phyloP scores from a whole-genome alignment of 2,329 filamentous ascomycete genomes.

The Aspergillus quadrilineatus region DNA sequence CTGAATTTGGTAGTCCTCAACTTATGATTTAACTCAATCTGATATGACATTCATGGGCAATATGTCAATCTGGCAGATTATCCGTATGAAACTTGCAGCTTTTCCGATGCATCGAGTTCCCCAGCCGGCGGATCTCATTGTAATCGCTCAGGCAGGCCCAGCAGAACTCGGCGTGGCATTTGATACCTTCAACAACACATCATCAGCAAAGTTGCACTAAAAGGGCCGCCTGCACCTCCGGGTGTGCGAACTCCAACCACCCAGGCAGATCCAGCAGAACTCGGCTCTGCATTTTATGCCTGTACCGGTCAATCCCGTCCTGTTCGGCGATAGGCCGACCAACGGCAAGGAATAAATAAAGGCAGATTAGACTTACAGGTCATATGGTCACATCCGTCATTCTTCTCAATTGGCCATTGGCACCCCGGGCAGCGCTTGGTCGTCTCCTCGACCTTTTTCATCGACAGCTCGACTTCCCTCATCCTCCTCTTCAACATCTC shows the following conservation, averaged over 20 bases:
- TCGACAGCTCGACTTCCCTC: slow-evolving; percentile 6
- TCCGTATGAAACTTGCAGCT: slow-evolving; percentile 15
- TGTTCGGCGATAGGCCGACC: not conserved
- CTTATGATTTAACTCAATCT: not conserved
- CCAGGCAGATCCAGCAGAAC: slow-evolving; percentile 13
- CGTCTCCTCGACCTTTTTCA: slow-evolving; percentile 4
- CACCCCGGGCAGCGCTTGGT: slow-evolving; percentile 12
- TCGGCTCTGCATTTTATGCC: slow-evolving; percentile 13
- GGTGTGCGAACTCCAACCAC: slow-evolving; percentile 8
- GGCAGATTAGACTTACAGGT: slow-evolving; percentile 7
- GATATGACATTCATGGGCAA: not conserved
- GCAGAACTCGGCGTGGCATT: slow-evolving; percentile 12
- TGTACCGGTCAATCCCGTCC: slow-evolving; percentile 9
- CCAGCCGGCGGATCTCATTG: slow-evolving; percentile 7
- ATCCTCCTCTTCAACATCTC: slow-evolving; percentile 7
- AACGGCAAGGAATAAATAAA: not conserved
- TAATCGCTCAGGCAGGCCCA: slow-evolving; percentile 12
- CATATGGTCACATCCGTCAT: slow-evolving; percentile 15
- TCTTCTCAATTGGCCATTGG: slow-evolving; percentile 15
- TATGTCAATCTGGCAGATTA: slow-evolving; percentile 4
- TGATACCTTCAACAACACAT: slow-evolving; percentile 9
- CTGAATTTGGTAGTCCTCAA: not conserved
- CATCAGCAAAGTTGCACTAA: not conserved
- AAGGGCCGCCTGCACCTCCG: not conserved
- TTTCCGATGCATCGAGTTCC: slow-evolving; percentile 10